A percentile compares a stretch with the other conserved stretches of the same genome.
These are phyloP conservation scores for Lachancea dasiensis DNA, from an alignment of 805 yeast genomes.

Conservation along the genomic window DNA sequence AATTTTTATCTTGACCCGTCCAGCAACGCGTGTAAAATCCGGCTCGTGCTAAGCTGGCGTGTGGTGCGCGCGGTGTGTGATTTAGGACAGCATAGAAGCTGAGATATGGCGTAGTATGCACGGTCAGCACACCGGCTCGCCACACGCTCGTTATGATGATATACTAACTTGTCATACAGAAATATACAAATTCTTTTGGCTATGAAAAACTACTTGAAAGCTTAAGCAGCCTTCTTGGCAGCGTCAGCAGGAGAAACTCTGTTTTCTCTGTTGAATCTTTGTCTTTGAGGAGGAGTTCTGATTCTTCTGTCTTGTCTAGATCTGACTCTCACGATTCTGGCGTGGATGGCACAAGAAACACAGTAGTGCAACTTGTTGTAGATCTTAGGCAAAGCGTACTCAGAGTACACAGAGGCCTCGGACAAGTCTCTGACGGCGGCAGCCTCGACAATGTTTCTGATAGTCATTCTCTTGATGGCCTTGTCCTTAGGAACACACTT, in stretches of 20 bases:
- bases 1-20: too few relatives aligned
- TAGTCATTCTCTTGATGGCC: slow-evolving; percentile 99
- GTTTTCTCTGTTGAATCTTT: slow-evolving; percentile 95
- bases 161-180: slow-evolving; percentile 5
- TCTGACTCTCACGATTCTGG: slow-evolving; percentile 99
- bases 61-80: too few relatives aligned
- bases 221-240: slow-evolving; percentile 73
- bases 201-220: not conserved
- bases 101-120: not conserved
- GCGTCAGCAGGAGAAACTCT: slow-evolving; percentile 96
- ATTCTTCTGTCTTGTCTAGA: slow-evolving; percentile 97
- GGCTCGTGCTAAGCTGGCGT: too few relatives aligned
- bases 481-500: slow-evolving; percentile 99
- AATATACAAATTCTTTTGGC: slow-evolving; percentile 5
- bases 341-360: slow-evolving; percentile 99
- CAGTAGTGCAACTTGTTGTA: slow-evolving; percentile 99
- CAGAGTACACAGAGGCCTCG: slow-evolving; percentile 98
- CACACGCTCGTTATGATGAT: not conserved
- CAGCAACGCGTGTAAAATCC: too few relatives aligned
- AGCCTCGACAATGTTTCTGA: slow-evolving; percentile 99
- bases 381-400: slow-evolving; percentile 98
- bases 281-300: slow-evolving; percentile 99
- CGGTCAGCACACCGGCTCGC: not conserved
- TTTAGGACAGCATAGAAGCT: too few relatives aligned
- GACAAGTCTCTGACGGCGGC: slow-evolving; percentile 99